Base-by-base conservation (phyloP, 1,284 basidiomycete genomes). In the Rhodotorula sp. region DNA sequence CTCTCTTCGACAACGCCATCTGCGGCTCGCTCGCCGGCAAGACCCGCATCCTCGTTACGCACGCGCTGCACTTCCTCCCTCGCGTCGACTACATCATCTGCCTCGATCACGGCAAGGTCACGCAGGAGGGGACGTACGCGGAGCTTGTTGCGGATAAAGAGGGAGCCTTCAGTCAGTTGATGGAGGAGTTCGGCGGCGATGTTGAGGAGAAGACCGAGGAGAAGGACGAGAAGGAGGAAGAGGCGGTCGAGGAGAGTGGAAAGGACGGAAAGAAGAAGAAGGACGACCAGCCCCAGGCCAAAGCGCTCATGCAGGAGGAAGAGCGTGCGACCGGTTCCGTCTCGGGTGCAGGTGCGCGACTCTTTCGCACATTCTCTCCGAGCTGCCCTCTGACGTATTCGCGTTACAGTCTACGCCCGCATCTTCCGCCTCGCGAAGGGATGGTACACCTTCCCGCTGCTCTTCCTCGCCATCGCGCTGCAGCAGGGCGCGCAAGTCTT, bases 1-100 rank as follows among this genome's bases (percentile, higher is more conserved):
- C 87, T 9, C 87, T 95, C 34, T 93, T 95, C 82, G 86, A 89
- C 76, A 88, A 94, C 73, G 90, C 93, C 31, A 84, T 94, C 68
- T 84, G 87, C 69, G 86, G 87, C 73, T 84, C 82, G 13, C 83
- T 88, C n/a, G 82, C 83, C 9, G 86, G 85, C 69, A 91, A 91
- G 80, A 94, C 92, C 16, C 86, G 91, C 47, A 83, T 94, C 47
- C 86, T 94, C 62, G 89, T 91, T 54, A 92, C 90, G 0, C 90
- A 92, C 75, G 90, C 89, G 0, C 83, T 92, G 11, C 89, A 92
- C 78, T 89, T 92, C 81, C 84, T 92, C 28, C 87, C 88, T 1
- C 83, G 88, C 70, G 88, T 90, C 24, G 83, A 84, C 74, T 79
- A 82, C 75, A 87, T 92, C 64, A 88, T 90, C 77, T 85, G 88